Percentiles rank a stretch among this genome's conserved stretches.
phyloP scores from a whole-genome alignment of 2,329 filamentous ascomycete genomes.

The Rhinocladiella similis region DNA sequence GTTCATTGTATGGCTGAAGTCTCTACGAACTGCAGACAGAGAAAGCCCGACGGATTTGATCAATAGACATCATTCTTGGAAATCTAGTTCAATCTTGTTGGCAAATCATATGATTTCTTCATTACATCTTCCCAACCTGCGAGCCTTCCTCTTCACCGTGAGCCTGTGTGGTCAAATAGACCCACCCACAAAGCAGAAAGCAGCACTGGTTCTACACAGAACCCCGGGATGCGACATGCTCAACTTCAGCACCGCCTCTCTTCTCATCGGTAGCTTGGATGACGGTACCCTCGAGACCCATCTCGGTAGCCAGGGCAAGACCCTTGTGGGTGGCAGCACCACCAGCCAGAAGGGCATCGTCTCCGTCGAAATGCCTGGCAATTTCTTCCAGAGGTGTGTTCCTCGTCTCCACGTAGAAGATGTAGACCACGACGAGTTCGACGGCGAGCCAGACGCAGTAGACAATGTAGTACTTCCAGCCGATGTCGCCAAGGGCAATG shows the following conservation, averaged over 20 bases:
- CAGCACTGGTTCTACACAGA: background rate
- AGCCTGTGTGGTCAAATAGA: no score
- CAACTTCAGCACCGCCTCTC: conserved; percentile 15
- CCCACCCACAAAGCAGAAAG: no score
- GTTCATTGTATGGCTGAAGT: no score
- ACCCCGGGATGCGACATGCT: background rate
- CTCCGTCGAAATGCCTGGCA: conserved; percentile 69
- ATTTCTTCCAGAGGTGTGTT: conserved; percentile 71
- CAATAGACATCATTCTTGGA: background rate
- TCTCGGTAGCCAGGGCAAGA: conserved; percentile 21
- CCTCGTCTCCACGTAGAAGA: conserved; percentile 56
- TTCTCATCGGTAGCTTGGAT: conserved; percentile 22
- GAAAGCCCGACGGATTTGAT: background rate
- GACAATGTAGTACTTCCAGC: conserved; percentile 41
- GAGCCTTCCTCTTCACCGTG: no score
- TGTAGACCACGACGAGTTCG: conserved; percentile 37
- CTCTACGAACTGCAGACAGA: no score
- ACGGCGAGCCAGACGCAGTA: conserved; percentile 37
- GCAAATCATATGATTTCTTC: background rate
- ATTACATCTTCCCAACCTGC: background rate
- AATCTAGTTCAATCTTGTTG: background rate
- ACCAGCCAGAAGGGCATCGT: conserved; percentile 47
- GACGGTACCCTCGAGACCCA: conserved; percentile 24
- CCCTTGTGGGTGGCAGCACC: conserved; percentile 29
- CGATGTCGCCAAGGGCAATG: conserved; percentile 34